Percentiles rank a stretch among this genome's conserved stretches.
Evolutionary conservation across 257 asterid genomes (phyloP).

Genomic region (Solanum paucissectum): DNA sequence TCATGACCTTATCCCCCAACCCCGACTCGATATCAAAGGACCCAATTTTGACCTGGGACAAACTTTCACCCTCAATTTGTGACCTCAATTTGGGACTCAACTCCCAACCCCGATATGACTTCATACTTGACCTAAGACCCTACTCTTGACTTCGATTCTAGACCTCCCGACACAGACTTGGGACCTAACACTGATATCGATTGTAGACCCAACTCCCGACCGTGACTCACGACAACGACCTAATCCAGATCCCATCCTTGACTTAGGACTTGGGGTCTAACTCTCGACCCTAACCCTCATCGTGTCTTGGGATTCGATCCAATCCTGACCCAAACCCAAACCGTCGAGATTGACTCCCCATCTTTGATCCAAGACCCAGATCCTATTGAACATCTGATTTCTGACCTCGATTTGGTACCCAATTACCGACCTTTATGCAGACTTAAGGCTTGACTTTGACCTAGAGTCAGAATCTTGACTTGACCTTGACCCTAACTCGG

Average conservation of each 20-base stretch:
- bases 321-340: not conserved
- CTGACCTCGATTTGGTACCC: not conserved
- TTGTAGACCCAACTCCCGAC: not conserved
- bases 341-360: not conserved
- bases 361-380: not conserved
- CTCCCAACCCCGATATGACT: not conserved
- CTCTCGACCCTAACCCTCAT: not conserved
- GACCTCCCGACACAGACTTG: fast-evolving
- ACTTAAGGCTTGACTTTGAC: not conserved
- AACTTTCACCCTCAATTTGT: not conserved
- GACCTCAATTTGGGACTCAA: fast-evolving
- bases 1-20: not conserved
- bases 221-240: not conserved
- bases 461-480: too few relatives aligned
- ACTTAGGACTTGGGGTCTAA: not conserved
- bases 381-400: not conserved
- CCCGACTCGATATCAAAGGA: not conserved
- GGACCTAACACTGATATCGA: not conserved
- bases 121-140: too few relatives aligned
- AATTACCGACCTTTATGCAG: too few relatives aligned
- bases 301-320: not conserved
- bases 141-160: too few relatives aligned
- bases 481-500: not conserved
- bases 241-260: not conserved
- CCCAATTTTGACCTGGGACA: not conserved